A percentile compares a stretch with the other conserved stretches of the same genome.
phyloP scores from a whole-genome alignment of 345 rosid species.

The Punica granatum region DNA sequence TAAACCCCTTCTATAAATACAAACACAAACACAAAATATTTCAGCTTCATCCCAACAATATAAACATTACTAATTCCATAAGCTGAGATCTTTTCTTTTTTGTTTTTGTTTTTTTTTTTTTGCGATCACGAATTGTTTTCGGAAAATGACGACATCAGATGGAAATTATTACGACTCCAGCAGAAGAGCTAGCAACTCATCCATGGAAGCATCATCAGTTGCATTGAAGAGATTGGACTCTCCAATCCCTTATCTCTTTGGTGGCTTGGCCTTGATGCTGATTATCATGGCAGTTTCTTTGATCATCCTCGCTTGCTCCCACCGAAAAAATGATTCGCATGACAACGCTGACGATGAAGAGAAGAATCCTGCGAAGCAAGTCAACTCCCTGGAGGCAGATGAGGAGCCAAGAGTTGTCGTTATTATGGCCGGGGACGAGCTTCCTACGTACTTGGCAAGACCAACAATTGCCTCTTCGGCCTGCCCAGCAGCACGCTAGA shows the following conservation, averaged over 20 bases:
- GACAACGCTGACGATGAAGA: neutral
- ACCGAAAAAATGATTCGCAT: neutral
- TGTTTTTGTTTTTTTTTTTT: too few species aligned
- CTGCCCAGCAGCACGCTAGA: too few species aligned
- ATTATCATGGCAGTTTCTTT: constrained; percentile 31
- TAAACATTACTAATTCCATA: neutral
- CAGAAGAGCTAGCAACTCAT: neutral
- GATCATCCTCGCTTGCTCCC: neutral
- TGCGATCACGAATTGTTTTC: neutral
- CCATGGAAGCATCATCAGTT: neutral
- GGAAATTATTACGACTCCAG: neutral
- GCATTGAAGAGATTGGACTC: constrained; percentile 25
- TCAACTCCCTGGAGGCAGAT: neutral
- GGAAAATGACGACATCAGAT: neutral
- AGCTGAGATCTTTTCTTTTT: neutral
- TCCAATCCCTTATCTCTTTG: constrained; percentile 43
- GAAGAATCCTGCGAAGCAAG: neutral
- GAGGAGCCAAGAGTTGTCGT: neutral
- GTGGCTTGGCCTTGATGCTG: constrained; percentile 41
- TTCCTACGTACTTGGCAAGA: constrained; percentile 3
- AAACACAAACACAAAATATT: neutral
- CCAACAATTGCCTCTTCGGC: neutral
- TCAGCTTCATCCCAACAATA: neutral
- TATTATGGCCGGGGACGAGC: neutral
- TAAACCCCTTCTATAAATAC: neutral